phyloP scores from a whole-genome alignment of 768 basidiomycete species.

The Suillus paluster region DNA sequence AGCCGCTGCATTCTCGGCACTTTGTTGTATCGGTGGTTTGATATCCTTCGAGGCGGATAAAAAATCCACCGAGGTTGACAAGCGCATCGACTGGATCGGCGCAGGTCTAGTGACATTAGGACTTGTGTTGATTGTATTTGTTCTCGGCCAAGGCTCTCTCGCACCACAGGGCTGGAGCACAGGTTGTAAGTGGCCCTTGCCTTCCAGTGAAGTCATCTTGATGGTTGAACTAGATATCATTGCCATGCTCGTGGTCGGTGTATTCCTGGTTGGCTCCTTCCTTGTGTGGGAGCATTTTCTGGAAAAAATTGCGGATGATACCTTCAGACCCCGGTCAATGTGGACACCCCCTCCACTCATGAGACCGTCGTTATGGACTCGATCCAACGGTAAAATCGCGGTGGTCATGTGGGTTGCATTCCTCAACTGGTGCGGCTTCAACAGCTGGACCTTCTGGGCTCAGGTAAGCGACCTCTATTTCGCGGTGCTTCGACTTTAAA shows the following conservation, averaged over 20 bases:
- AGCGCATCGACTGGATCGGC: constrained; percentile 72
- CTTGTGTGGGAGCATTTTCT: constrained; percentile 64
- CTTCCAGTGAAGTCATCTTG: constrained; percentile 22
- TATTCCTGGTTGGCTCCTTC: constrained; percentile 56
- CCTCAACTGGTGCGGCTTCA: constrained; percentile 56
- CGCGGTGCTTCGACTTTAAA: constrained; percentile 17
- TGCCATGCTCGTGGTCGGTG: constrained; percentile 59
- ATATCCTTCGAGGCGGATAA: constrained; percentile 61
- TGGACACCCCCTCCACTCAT: constrained; percentile 56
- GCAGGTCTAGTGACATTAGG: constrained; percentile 61
- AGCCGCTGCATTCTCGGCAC: constrained; percentile 52
- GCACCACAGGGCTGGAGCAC: constrained; percentile 63
- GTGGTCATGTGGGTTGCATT: constrained; percentile 61
- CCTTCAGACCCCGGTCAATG: constrained; percentile 6
- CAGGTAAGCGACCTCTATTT: constrained; percentile 37
- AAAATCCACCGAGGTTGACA: constrained; percentile 38
- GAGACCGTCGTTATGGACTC: constrained; percentile 60
- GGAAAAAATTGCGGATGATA: constrained; percentile 35
- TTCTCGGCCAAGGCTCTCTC: constrained; percentile 61
- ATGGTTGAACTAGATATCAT: constrained; percentile 55
- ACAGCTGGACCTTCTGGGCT: constrained; percentile 50
- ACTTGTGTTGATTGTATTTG: constrained; percentile 66
- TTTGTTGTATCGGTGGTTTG: constrained; percentile 53
- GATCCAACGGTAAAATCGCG: constrained; percentile 57
- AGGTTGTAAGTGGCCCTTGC: constrained; percentile 38